Percentiles rank a stretch among this genome's conserved stretches.
Conservation (phyloP, 352 stramenopile species). For the Phytophthora uliginosa region DNA sequence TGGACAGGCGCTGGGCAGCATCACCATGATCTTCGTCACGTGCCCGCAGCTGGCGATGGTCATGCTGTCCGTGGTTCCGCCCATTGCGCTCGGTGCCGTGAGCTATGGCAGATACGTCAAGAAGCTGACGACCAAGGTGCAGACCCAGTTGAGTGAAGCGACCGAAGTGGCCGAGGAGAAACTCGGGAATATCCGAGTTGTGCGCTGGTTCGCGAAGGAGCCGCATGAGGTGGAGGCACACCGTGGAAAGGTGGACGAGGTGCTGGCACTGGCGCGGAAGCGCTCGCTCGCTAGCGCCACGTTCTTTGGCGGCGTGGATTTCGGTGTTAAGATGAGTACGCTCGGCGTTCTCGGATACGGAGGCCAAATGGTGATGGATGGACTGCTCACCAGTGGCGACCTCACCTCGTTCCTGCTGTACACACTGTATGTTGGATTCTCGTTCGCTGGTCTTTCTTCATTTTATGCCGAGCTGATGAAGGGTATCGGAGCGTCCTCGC, state of each 20-base stretch:
- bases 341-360: constrained; percentile 94
- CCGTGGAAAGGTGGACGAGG: constrained; percentile 65
- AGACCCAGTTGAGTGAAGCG: constrained; percentile 92
- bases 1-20: constrained; percentile 87
- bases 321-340: constrained; percentile 91
- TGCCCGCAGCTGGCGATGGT: constrained; percentile 92
- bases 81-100: constrained; percentile 88
- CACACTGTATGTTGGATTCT: constrained; percentile 93
- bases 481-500: constrained; percentile 87
- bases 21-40: constrained; percentile 93
- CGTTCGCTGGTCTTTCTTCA: constrained; percentile 90
- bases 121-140: constrained; percentile 88
- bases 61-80: constrained; percentile 93
- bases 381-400: constrained; percentile 88
- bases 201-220: constrained; percentile 93
- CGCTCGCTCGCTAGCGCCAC: constrained; percentile 82
- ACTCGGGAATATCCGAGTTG: constrained; percentile 93
- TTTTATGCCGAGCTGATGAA: constrained; percentile 95
- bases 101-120: constrained; percentile 92
- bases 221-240: constrained; percentile 72
- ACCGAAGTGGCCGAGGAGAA: constrained; percentile 95
- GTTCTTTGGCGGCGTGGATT: constrained; percentile 89
- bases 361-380: constrained; percentile 91
- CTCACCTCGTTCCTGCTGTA: constrained; percentile 96
- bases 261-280: constrained; percentile 72